Conservation (phyloP, 495 filamentous ascomycete genomes). For the Hypoxylon trugodes region DNA sequence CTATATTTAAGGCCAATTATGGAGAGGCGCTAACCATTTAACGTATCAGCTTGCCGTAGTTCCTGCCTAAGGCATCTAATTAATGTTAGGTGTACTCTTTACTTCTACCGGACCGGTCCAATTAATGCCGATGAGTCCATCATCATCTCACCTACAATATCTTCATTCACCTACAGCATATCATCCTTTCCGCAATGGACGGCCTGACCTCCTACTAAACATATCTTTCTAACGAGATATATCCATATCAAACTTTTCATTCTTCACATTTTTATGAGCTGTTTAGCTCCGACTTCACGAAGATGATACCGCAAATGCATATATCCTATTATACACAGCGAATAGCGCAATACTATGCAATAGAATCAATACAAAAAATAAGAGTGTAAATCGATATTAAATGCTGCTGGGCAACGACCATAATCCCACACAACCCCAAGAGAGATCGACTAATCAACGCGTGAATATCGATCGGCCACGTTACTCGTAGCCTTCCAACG, state of each 20-base stretch:
- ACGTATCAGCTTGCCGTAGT: too few species aligned
- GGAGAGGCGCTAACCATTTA: too few species aligned
- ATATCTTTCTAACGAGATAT: not conserved
- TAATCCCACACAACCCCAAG: not conserved
- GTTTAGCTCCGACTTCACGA: conserved; percentile 44
- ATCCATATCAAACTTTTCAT: not conserved
- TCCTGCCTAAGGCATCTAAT: conserved; percentile 7
- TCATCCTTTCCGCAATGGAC: conserved; percentile 30
- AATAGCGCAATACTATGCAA: conserved; percentile 40
- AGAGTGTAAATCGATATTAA: conserved; percentile 19
- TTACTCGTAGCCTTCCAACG: not conserved
- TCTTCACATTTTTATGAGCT: conserved; percentile 22
- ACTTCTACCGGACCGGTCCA: not conserved
- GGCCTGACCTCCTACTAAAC: conserved; percentile 13
- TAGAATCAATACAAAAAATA: conserved; percentile 35
- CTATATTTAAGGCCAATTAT: too few species aligned
- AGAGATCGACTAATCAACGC: not conserved
- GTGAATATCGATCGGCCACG: not conserved
- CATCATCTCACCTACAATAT: conserved; percentile 21
- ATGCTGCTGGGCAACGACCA: not conserved
- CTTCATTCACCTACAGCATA: conserved; percentile 4
- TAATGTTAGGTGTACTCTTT: not conserved
- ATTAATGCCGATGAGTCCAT: conserved; percentile 26
- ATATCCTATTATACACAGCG: conserved; percentile 41
- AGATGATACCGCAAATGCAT: conserved; percentile 70